Evolutionary conservation across 2,329 filamentous ascomycete species (phyloP), one percentile per base, ranked within the genome.

Genomic region (Penicillium italicum): DNA sequence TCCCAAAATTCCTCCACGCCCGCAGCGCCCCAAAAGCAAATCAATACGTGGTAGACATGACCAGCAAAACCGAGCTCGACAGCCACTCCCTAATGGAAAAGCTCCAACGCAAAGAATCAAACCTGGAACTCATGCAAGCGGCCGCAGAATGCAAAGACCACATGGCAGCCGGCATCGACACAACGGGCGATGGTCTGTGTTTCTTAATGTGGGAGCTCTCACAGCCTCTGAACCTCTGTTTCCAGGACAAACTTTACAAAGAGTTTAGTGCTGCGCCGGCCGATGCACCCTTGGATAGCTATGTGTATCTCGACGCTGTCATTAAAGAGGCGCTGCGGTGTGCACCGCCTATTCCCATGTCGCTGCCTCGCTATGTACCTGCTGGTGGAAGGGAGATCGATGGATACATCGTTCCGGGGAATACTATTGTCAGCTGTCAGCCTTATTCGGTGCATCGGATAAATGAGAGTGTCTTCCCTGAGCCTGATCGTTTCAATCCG

Each of bases 191-290:
- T 61, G 85, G 79, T 0, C 75, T 89, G 0, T 88, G 85, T 65
- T 89, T 89, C 65, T 75, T 89, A 12, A 86, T 90, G 82, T 86
- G 85, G 80, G 82, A 88, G 66, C 76, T 90, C 2, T 89, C 86
- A 1, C 82, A 83, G 59, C 82, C 84, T 2, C 71, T 77, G 8
- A 85, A 81, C 5, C 62, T 74, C 1, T 56, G 67, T 2, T 74
- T 82, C 46, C 86, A 88, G 68, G 67, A 73, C 11, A 74, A 70
- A 3, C 74, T 89, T 4, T 76, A 78, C 26, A 65, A 75, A 16
- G 86, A 89, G 67, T 69, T 87, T 5, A 64, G 62, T 0, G 64
- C 70, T 3, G 77, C 79, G 43, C 68, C 75, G 0, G 68, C 70
- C 14, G 59, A 44, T 63, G 69, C 8, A 50, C 70, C 30, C 70